Evolutionary conservation across 805 yeast genomes (phyloP), one percentile per base, ranked within the genome.

Genomic region (Tetrapisispora fleetii): DNA sequence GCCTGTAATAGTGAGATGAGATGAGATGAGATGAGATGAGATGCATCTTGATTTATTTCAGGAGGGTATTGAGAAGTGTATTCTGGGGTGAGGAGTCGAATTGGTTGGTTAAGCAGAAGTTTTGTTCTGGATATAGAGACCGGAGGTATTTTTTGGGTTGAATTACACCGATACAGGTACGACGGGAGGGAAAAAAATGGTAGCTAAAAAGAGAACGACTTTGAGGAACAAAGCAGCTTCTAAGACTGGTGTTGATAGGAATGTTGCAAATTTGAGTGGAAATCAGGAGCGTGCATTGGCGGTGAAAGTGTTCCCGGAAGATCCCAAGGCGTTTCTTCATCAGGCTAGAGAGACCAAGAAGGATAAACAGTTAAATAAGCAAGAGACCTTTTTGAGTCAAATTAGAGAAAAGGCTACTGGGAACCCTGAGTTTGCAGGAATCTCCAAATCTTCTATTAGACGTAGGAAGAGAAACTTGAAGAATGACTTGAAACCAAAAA

Each of bases 391-490:
- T 46, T 40, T 59, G 37, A 45, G 56, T 2, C 55, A 54, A 41
- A 53, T 63, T 5, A 52, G 52, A 46, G 56, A 58, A 14, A 52
- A 43, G 18, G 37, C 59, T 3, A 39, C 24, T 2, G 52, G 49
- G 21, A 52, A 57, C 30, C 46, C 58, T 19, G 72, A 49, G 57
- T 71, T 57, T 58, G 69, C 71, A 17, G 76, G 77, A 21, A 72
- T 85, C 40, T 80, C 88, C 19, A 85, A 84, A 60, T 80, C 87
- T 6, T 70, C 88, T 0, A 52, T 75, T 3, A 74, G 87, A 59
- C 73, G 82, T 63, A 74, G 87, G 54, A 81, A 81, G 56, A 78
- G 85, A 54, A 77, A 74, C 56, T 70, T 73, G 44, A 77, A 75
- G 56, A 84, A 83, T 49, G 78, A 81, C 54, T 67, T 85, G 51